Evolutionary conservation across 2,329 filamentous ascomycete species (phyloP).

Genomic region (Cladosporium sp.): DNA sequence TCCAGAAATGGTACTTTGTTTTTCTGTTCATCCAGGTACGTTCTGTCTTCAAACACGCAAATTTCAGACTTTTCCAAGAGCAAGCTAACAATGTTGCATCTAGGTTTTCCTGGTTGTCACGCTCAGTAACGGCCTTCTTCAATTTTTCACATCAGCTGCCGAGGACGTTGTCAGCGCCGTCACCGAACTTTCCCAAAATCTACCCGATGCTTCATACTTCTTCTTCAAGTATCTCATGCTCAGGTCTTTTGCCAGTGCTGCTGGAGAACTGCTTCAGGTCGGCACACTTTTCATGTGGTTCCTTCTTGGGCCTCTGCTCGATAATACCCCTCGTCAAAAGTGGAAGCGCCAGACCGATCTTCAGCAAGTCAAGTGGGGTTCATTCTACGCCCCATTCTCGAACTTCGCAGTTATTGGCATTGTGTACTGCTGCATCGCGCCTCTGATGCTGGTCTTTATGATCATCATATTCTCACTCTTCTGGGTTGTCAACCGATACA

Average conservation of each 20-base stretch:
- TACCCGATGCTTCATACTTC: constrained; percentile 89
- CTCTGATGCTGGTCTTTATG: constrained; percentile 89
- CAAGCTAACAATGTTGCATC: background rate
- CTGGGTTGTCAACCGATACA: constrained; percentile 96
- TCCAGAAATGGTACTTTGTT: constrained; percentile 88
- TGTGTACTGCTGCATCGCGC: constrained; percentile 86
- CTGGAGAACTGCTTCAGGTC: constrained; percentile 83
- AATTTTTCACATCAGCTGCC: constrained; percentile 64
- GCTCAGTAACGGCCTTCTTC: constrained; percentile 73
- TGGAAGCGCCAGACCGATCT: constrained; percentile 82
- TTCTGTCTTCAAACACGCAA: background rate
- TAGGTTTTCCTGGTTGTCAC: constrained; percentile 86
- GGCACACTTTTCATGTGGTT: constrained; percentile 80
- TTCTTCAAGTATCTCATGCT: constrained; percentile 99
- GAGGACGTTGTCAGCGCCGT: constrained; percentile 69
- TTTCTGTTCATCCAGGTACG: constrained; percentile 84
- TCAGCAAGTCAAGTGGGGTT: constrained; percentile 81
- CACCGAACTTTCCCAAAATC: constrained; percentile 70
- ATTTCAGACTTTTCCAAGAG: background rate
- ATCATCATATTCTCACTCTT: constrained; percentile 88
- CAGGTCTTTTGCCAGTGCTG: constrained; percentile 87
- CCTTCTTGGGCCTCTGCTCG: constrained; percentile 74
- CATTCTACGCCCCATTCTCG: constrained; percentile 93
- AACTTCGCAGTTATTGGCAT: constrained; percentile 89
- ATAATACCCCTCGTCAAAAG: constrained; percentile 80